phyloP scores from a whole-genome alignment of 2,329 filamentous ascomycete genomes.

The Pseudocercospora eumusae region DNA sequence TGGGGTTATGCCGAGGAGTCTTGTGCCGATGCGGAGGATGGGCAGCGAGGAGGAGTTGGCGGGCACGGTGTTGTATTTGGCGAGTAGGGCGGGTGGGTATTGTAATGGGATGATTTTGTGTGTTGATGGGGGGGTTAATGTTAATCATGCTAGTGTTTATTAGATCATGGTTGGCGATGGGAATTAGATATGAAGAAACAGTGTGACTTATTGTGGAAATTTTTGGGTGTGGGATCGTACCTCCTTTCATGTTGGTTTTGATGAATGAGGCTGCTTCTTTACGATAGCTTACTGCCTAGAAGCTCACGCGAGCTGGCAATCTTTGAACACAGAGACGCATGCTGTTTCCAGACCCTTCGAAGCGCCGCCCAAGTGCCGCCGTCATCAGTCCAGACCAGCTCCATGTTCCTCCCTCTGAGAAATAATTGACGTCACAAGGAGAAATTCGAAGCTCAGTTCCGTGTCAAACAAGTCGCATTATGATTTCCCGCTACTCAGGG shows the following conservation, averaged over 20 bases:
- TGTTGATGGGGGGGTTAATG: constrained; percentile 49
- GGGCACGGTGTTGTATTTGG: constrained; percentile 54
- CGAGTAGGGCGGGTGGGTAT: constrained; percentile 55
- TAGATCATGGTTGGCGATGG: too few relatives aligned
- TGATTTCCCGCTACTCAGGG: neutral
- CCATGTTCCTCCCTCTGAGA: neutral
- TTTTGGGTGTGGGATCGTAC: too few relatives aligned
- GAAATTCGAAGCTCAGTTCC: neutral
- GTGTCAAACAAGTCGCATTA: neutral
- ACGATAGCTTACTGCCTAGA: too few relatives aligned
- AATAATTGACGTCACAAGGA: neutral
- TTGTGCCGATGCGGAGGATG: constrained; percentile 38
- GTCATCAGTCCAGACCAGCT: neutral
- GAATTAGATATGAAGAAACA: too few relatives aligned
- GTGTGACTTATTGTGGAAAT: too few relatives aligned
- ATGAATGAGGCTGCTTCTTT: too few relatives aligned
- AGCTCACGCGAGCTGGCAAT: too few relatives aligned
- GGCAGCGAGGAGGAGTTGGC: constrained; percentile 50
- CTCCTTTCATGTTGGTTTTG: too few relatives aligned
- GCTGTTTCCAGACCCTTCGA: too few relatives aligned
- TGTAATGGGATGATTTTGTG: constrained; percentile 56
- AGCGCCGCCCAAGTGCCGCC: neutral
- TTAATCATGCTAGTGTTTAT: constrained; percentile 34
- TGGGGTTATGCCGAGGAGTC: constrained; percentile 35
- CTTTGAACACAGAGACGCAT: too few relatives aligned